Evolutionary conservation across 805 yeast genomes (phyloP).

Genomic region (Sugiyamaella qingdaonensis): DNA sequence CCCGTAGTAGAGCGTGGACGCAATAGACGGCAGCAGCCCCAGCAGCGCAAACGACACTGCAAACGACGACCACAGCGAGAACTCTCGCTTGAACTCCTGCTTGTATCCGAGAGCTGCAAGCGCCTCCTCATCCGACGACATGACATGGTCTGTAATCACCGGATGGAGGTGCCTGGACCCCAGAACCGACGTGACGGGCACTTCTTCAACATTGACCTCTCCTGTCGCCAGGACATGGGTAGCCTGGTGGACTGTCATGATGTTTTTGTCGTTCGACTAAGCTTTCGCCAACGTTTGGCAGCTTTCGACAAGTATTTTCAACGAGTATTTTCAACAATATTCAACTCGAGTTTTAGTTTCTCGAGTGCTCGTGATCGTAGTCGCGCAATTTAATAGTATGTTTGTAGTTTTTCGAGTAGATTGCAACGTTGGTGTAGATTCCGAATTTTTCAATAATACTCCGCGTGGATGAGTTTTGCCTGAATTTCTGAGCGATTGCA

Average conservation of each 20-base stretch:
- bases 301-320: neutral
- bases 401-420: too few relatives aligned
- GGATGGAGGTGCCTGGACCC: constrained; percentile 18
- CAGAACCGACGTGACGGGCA: constrained; percentile 19
- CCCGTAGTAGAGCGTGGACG: constrained; percentile 56
- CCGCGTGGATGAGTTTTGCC: too few relatives aligned
- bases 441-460: too few relatives aligned
- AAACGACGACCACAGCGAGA: constrained; percentile 54
- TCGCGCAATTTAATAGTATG: too few relatives aligned
- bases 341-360: neutral
- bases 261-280: neutral
- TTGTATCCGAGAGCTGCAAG: constrained; percentile 46
- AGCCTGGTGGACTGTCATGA: constrained; percentile 5
- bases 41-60: constrained; percentile 61
- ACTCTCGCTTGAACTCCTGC: constrained; percentile 59
- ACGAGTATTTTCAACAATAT: neutral
- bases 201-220: constrained; percentile 19
- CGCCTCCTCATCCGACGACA: constrained; percentile 25
- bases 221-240: constrained; percentile 16
- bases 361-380: too few relatives aligned
- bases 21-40: constrained; percentile 65
- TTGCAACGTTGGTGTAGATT: too few relatives aligned
- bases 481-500: too few relatives aligned
- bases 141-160: constrained; percentile 20
- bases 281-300: neutral